Base-by-base conservation (phyloP, 225 moss, liverwort and hornwort species). In the Ulota crispa region DNA sequence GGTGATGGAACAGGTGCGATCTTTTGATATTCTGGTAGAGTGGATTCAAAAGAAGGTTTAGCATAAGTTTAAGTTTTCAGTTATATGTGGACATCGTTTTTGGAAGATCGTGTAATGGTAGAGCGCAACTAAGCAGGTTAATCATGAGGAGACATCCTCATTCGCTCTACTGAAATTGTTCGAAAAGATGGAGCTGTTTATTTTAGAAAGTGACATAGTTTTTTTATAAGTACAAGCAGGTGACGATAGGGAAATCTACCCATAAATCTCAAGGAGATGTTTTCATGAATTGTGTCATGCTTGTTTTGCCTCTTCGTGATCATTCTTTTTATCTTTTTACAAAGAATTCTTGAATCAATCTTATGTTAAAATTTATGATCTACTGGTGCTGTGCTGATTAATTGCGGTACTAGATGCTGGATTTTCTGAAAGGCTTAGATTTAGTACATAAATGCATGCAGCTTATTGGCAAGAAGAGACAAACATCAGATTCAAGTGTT, bases 1-100 rank as follows among this genome's bases (percentile, higher is more conserved):
- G 6, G 98, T 99, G 39, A 92, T 95, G 82, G 92, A 99, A 79
- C 98, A 99, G 95, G 97, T 97, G 42, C 47, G 47, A 37, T 57
- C 23, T 14, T 68, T 50, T 30, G 59, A 66, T 76, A 26, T 52
- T 13, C 9, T 39, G 10, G 37, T 37, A 53, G 24, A 87, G 27
- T 39, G 3, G 26, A 70, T 16, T 61, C 7, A 59, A 52, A 5
- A 20, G 34, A 50, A 3, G 16, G 50, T 34, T 64, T 15, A 50
- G 16, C 14, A 64, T 24, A 10, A 6, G 15, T 9, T 52, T 64
- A 19, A 52, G 34, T 65, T 31, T 16, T 19, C 18, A 18, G 32
- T 37, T 66, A 19, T 39, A 53, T 39, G 15, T 9, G 20, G 55
- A 47, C 67, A 67, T 78, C 18, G 5, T 34, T 64, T 4, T 1